Percentiles rank a stretch among this genome's conserved stretches.
phyloP scores from a whole-genome alignment of 306 rosid species.

The Fragaria iinumae region DNA sequence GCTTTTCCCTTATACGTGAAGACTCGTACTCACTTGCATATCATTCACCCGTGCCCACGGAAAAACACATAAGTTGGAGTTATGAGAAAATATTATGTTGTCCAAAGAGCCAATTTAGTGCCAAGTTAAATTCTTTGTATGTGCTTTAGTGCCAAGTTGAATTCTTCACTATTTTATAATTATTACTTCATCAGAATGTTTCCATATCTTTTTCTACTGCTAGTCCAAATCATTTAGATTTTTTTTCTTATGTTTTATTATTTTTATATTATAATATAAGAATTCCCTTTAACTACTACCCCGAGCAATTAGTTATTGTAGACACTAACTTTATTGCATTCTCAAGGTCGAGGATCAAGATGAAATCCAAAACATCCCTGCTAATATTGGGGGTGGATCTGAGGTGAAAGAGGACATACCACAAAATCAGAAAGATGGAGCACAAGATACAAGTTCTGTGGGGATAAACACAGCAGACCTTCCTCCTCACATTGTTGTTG shows the following conservation, averaged over 20 bases:
- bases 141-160: background rate
- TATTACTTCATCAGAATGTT: background rate
- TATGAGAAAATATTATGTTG: background rate
- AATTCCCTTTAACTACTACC: conserved; percentile 17
- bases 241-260: background rate
- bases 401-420: conserved; percentile 42
- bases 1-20: background rate
- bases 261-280: conserved; percentile 8
- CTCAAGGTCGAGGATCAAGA: conserved; percentile 82
- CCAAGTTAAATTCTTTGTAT: background rate
- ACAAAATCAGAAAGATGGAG: conserved; percentile 38
- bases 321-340: conserved; percentile 38
- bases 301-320: conserved; percentile 30
- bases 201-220: background rate
- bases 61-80: background rate
- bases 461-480: conserved; percentile 57
- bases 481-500: conserved; percentile 79
- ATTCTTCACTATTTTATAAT: background rate
- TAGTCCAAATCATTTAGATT: background rate
- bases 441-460: conserved; percentile 51
- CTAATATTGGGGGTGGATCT: conserved; percentile 45
- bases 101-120: background rate
- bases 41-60: background rate
- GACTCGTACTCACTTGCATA: background rate
- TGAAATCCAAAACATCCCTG: conserved; percentile 75